Evolutionary conservation across 345 rosid genomes (phyloP), one percentile per base, ranked within the genome.

Genomic region (Moringa oleifera): DNA sequence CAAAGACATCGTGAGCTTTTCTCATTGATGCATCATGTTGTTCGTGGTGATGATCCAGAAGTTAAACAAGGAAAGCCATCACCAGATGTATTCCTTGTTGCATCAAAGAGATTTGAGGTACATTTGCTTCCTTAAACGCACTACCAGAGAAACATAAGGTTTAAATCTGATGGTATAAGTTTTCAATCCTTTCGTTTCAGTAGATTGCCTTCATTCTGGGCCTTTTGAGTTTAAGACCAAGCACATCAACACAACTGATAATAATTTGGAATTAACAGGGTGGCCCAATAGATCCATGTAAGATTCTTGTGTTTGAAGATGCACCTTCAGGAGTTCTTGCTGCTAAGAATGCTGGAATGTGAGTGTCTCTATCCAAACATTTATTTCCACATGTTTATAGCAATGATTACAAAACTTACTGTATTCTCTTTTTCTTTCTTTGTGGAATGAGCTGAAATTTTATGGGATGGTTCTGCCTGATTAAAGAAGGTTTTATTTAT

Each of bases 61-160:
- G 96, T 93, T 75, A 86, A 87, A 80, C 78, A 79, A 71, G 98
- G 98, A 59, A 90, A 93, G 77, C 98, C 97, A 15, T 70, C 97
- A 1, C 96, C 97, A 1, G 98, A 93, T 61, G 66, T 83, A 59
- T 93, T 93, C 69, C 83, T 90, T 61, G 90, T 96, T 52, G 98
- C 98, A 11, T 82, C 96, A 65, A 83, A 77, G 70, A 93, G 98
- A 81, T 93, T 93, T 68, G 87, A 90, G 97, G 98, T 93, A 71
- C 28, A 50, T n/a, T n/a, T n/a, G 61, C 45, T 37, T 18, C 47
- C 37, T 33, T 4, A 33, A 11, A 41, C 12, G 47, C 33, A 2
- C 33, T 28, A 8, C 33, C 8, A 28, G 8, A 28, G 5, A 28
- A 2, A 28, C 8, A 28, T 28, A 28, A 28, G 5, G 8, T 3